Conservation (phyloP, 1,139 yeast genomes). For the Pneumocystis murina region DNA sequence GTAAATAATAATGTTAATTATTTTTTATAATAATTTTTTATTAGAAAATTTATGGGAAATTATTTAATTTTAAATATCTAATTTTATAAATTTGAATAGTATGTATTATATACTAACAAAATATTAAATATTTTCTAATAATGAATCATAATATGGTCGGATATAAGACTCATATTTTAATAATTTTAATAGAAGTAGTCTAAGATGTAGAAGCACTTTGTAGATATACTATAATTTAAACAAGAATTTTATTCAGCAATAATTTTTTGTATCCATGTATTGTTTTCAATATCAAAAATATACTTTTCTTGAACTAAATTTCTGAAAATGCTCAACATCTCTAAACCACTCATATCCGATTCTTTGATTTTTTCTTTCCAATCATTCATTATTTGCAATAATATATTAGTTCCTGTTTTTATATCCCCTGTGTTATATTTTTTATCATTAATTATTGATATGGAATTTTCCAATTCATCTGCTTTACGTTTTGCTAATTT, state of each 20-base stretch:
- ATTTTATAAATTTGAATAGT: neutral
- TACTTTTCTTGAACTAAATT: conserved; percentile 11
- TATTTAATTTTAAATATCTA: neutral
- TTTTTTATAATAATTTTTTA: neutral
- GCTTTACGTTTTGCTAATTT: conserved; percentile 94
- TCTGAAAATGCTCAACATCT: conserved; percentile 30
- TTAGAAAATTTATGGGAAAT: neutral
- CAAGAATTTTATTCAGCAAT: neutral
- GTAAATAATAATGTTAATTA: neutral
- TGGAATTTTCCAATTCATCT: conserved; percentile 60
- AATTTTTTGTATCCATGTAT: conserved; percentile 1
- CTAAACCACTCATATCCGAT: conserved; percentile 26
- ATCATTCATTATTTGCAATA: conserved; percentile 36
- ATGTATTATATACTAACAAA: neutral
- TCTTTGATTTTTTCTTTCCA: conserved; percentile 46
- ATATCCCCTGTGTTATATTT: conserved; percentile 15
- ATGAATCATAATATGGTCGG: neutral
- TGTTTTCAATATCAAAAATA: conserved; percentile 2
- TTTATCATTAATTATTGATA: conserved; percentile 24
- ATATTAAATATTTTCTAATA: neutral
- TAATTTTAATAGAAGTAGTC: neutral
- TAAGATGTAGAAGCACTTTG: neutral
- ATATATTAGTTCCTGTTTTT: conserved; percentile 22
- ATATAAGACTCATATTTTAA: neutral
- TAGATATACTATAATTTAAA: no score